Percentiles rank a stretch among this genome's conserved stretches.
These are phyloP conservation scores for Xylariaceae sp. DNA, from an alignment of 2,329 filamentous ascomycete species.

Conservation along the genomic window DNA sequence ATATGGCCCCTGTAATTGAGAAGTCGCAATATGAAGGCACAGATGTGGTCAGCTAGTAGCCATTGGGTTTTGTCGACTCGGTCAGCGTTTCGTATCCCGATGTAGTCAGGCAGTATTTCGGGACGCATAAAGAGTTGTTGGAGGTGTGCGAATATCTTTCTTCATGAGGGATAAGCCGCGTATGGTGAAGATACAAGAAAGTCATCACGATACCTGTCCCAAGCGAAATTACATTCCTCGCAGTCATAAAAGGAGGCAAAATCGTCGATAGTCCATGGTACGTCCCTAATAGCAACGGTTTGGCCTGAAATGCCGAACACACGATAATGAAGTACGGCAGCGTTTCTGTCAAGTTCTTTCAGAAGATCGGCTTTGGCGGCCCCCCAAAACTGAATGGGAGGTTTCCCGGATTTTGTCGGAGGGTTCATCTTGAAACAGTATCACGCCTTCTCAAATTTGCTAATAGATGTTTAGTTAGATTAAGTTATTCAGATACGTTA, in stretches of 20 bases:
- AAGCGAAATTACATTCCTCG: background rate
- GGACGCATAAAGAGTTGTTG: background rate
- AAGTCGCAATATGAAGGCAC: slow-evolving; percentile 10
- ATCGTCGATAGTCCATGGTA: slow-evolving; percentile 9
- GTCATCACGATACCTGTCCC: background rate
- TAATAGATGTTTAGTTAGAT: background rate
- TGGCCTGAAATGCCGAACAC: background rate
- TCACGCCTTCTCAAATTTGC: background rate
- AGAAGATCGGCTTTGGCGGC: background rate
- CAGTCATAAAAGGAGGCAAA: slow-evolving; percentile 16
- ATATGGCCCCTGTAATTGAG: slow-evolving; percentile 6
- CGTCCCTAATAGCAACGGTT: background rate
- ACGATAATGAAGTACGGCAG: background rate
- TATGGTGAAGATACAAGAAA: background rate
- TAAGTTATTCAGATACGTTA: too few relatives aligned
- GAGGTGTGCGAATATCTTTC: background rate
- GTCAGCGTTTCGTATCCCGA: background rate
- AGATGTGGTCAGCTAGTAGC: background rate
- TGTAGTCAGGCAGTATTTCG: background rate
- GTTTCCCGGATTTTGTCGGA: background rate
- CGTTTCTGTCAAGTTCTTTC: background rate
- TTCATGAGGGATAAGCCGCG: background rate
- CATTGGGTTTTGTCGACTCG: background rate
- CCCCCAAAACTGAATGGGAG: background rate
- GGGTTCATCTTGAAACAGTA: background rate